Conservation (phyloP, 1,284 basidiomycete species). For the Ceratobasidium sp. region DNA sequence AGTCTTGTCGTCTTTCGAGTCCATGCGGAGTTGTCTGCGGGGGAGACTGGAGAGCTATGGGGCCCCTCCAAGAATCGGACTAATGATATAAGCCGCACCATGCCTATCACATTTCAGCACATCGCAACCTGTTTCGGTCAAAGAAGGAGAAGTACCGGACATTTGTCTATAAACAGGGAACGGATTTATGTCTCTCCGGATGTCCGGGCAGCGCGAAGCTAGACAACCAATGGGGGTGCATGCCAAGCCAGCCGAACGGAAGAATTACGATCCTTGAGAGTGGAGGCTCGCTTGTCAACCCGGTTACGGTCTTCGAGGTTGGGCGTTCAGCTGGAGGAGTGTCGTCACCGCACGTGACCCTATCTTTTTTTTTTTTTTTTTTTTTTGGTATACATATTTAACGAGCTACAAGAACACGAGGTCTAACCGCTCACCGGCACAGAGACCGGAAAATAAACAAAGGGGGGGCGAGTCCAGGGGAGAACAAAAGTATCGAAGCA, state of each 20-base stretch:
- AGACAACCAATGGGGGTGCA: conserved; percentile 6
- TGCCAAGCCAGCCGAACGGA: neutral
- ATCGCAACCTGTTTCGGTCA: neutral
- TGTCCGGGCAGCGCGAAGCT: neutral
- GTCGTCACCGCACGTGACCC: conserved; percentile 4
- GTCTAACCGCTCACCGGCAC: too few species aligned
- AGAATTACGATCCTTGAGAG: neutral
- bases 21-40: neutral
- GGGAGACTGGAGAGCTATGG: neutral
- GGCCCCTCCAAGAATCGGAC: neutral
- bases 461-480: too few species aligned
- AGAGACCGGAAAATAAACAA: too few species aligned
- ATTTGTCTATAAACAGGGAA: conserved; percentile 4
- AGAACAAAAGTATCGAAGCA: too few species aligned
- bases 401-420: too few species aligned
- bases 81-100: conserved; percentile 5
- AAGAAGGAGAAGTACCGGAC: neutral
- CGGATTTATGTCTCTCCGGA: neutral
- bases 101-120: neutral
- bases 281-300: neutral
- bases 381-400: too few species aligned
- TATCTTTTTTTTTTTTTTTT: too few species aligned
- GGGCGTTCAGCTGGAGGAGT: neutral
- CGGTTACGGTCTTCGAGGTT: neutral
- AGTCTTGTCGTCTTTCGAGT: conserved; percentile 29